Base-by-base conservation (phyloP, 129 eudicot species). In the Sambucus nigra region DNA sequence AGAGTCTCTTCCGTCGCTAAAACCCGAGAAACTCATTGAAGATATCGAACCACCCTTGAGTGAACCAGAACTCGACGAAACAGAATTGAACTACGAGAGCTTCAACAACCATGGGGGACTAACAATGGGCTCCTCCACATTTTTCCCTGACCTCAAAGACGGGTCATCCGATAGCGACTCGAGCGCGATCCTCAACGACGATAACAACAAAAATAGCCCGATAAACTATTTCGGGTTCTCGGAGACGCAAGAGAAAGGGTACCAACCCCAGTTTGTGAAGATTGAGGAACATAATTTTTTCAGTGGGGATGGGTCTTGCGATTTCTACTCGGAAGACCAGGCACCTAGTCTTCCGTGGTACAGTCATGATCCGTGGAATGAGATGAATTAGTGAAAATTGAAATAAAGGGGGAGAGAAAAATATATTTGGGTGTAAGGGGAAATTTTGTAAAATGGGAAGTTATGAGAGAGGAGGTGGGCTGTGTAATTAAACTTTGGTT, bases 321-420 rank as follows among this genome's bases (percentile, higher is more conserved):
- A 75, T 46, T 78, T 88, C 75, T 88, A 80, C 45, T 84, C 94
- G 0, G 97, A 88, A 18, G 94, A 80, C 27, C 94, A 80, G 73
- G 87, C 97, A 47, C 97, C 97, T 0, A 72, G 82, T 16, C 76
- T 88, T 20, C 94, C 73, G 7, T 88, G 97, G 97, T 83, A 78
- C 55, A 66, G 80, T 59, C 69, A 80, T 35, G 88, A 82, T 18
- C 86, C 77, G 31, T 83, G 91, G 96, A 80, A 64, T 57, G 76
- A 3, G 15, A 42, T 14, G 10, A 18, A 57, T 27, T 25, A 27
- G 18, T 11, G 22, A 25, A 25, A 0, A 14, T 16, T 10, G 26
- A 44, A 45, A 59, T 59, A 45, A 59, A 52, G 51, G 26, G 45
- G 53, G n/a, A 15, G 22, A 8, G 22, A 4, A 48, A 31, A 11